Conservation (phyloP, 108 stramenopile genomes). For the Aureococcus anophagefferens region DNA sequence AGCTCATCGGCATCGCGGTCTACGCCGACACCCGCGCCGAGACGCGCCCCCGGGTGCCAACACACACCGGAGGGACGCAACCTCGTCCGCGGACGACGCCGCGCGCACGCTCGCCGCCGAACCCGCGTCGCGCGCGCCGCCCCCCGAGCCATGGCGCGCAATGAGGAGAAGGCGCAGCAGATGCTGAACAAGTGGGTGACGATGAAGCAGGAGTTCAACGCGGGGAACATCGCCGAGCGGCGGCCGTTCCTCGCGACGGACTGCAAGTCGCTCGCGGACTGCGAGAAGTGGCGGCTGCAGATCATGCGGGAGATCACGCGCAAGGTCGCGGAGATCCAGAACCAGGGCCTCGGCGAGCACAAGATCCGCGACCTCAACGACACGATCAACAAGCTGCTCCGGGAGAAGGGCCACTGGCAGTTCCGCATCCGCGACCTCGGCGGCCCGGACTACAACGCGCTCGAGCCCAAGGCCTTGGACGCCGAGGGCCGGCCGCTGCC, state of each 20-base stretch:
- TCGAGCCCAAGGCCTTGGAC: constrained; percentile 54
- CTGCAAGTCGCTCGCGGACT: constrained; percentile 51
- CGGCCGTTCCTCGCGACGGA: constrained; percentile 79
- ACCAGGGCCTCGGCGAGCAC: constrained; percentile 85
- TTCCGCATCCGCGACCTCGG: constrained; percentile 71
- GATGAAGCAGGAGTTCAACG: constrained; percentile 56
- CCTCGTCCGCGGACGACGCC: too few species aligned
- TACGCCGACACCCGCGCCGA: too few species aligned
- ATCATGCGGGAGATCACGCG: constrained; percentile 72
- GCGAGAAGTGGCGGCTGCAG: constrained; percentile 43
- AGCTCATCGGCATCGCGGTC: too few species aligned
- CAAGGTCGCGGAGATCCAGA: constrained; percentile 76
- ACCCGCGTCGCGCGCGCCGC: too few species aligned
- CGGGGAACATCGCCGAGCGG: constrained; percentile 25
- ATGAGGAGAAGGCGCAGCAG: constrained; percentile 87
- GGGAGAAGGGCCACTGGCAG: constrained; percentile 92
- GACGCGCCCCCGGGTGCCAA: too few species aligned
- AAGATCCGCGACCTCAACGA: constrained; percentile 94
- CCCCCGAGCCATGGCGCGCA: constrained; percentile 90
- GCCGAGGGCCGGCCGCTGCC: constrained; percentile 53
- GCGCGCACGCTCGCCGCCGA: too few species aligned
- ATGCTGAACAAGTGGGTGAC: constrained; percentile 95
- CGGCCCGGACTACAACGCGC: constrained; percentile 65
- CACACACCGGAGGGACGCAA: too few species aligned
- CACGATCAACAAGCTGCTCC: constrained; percentile 82